Conservation (phyloP, 352 stramenopile species). For the Globisporangium carolinianum region DNA sequence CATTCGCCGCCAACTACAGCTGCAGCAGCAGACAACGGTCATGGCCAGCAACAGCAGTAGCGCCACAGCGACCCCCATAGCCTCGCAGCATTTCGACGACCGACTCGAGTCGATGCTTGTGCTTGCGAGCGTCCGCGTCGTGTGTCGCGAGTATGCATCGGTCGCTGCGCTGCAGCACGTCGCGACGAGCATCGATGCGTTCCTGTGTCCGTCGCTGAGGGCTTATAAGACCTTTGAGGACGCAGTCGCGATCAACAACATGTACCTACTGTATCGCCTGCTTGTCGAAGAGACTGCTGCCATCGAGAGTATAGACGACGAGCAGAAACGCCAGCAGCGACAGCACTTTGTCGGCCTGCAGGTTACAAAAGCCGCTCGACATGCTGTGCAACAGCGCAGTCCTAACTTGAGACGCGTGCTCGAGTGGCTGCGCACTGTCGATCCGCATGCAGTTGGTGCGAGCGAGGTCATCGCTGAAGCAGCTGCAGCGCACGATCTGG, state of each 20-base stretch:
- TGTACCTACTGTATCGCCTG: not conserved
- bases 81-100: not conserved
- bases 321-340: not conserved
- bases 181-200: not conserved
- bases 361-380: not conserved
- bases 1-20: too few relatives aligned
- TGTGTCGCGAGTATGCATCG: not conserved
- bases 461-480: not conserved
- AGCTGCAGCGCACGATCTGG: not conserved
- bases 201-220: not conserved
- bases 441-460: not conserved
- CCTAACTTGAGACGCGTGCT: not conserved
- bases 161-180: not conserved
- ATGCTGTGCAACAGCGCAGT: not conserved
- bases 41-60: too few relatives aligned
- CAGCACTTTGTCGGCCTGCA: not conserved
- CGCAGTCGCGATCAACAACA: not conserved
- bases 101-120: not conserved
- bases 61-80: too few relatives aligned
- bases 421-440: not conserved
- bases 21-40: too few relatives aligned
- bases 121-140: not conserved
- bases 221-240: not conserved
- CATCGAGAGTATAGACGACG: not conserved
- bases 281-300: not conserved